Evolutionary conservation across 129 eudicot genomes (phyloP), one percentile per base, ranked within the genome.

Genomic region (Smallanthus sonchifolius): DNA sequence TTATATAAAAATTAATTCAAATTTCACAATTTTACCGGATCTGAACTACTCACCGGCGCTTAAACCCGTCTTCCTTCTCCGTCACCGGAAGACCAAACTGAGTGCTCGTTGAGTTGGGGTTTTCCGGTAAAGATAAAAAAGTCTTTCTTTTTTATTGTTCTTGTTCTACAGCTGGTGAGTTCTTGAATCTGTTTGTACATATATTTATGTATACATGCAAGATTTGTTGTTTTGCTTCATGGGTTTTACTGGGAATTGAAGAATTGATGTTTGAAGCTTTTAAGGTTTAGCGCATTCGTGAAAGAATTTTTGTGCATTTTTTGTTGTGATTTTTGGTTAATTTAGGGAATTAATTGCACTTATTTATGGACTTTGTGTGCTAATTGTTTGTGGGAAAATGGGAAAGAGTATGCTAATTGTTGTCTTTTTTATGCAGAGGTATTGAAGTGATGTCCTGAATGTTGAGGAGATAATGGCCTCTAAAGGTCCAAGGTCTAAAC

Each of bases 401-500:
- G n/a, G n/a, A n/a, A n/a, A n/a, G n/a, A n/a, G n/a, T 4, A 28
- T 61, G n/a, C 0, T 60, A 63, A 11, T 72, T 74, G 7, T 42
- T 67, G 52, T n/a, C n/a, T 19, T 61, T 69, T 40, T 72, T 43
- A 40, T 76, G 76, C 79, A 56, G 75, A 65, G 54, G 81, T 52
- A 2, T 75, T 76, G 64, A 51, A 67, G 78, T 76, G 79, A 83
- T 90, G 83, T 54, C 82, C 74, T 82, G 80, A 49, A 59, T 79
- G 42, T 34, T 61, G 70, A 43, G 82, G 44, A 60, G 57, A 75
- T 32, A 51, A 92, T 92, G 98, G 98, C 95, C 92, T 92, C 98
- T 38, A 92, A 90, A 89, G 98, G 96, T 84, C 95, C 90, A 73
- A 89, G 89, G 87, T 90, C 95, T 62, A 92, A 81, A 72, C 86